Conservation (phyloP, 2,329 filamentous ascomycete genomes). For the Claviceps paspali region DNA sequence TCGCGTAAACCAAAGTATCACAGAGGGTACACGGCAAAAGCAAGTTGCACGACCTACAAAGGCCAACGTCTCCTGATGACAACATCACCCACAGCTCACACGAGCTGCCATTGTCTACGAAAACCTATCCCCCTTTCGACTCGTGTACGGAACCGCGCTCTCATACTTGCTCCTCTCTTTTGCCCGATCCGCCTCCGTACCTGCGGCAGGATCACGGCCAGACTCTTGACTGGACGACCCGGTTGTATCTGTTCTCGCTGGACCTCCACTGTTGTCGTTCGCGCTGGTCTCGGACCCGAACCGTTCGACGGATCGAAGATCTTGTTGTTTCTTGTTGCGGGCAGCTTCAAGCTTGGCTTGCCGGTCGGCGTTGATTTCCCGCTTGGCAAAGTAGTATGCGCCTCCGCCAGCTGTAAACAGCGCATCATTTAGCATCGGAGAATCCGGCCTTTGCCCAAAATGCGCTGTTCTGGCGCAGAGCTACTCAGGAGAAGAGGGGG, state of each 20-base stretch:
- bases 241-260: slow-evolving; percentile 41
- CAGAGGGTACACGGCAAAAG: not conserved
- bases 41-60: not conserved
- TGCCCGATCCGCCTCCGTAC: slow-evolving; percentile 51
- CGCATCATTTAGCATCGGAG: no score
- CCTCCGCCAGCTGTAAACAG: slow-evolving; percentile 63
- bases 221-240: slow-evolving; percentile 58
- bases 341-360: slow-evolving; percentile 53
- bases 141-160: slow-evolving; percentile 56
- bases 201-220: slow-evolving; percentile 65
- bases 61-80: no score
- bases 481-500: not conserved
- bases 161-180: slow-evolving; percentile 85
- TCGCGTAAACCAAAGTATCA: not conserved
- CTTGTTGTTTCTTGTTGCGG: slow-evolving; percentile 47
- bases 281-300: no score
- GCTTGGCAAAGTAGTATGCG: slow-evolving; percentile 93
- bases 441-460: no score
- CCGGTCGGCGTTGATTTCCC: slow-evolving; percentile 83
- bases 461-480: not conserved
- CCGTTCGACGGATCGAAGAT: slow-evolving; percentile 40
- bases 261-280: slow-evolving; percentile 23
- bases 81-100: not conserved
- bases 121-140: slow-evolving; percentile 77
- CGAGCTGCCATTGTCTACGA: slow-evolving; percentile 24